phyloP scores from a whole-genome alignment of 768 basidiomycete genomes.

The Russula virescens region DNA sequence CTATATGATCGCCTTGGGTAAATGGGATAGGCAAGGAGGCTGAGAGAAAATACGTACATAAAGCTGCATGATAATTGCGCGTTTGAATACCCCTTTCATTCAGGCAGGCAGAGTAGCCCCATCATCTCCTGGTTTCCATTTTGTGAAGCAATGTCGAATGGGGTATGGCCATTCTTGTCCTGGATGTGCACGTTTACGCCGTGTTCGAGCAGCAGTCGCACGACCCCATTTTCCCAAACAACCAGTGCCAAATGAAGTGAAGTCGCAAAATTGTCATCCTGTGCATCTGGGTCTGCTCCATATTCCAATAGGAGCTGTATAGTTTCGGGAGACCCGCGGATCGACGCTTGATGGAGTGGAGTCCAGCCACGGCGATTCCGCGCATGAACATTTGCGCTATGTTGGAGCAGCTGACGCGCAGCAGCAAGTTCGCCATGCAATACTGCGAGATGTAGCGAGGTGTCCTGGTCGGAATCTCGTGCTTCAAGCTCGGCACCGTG shows the following conservation, averaged over 20 bases:
- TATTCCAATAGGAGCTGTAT: not conserved
- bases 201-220: not conserved
- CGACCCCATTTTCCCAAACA: not conserved
- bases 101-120: not conserved
- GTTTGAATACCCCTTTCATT: not conserved
- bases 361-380: not conserved
- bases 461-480: too few species aligned
- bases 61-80: not conserved
- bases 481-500: too few species aligned
- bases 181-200: not conserved
- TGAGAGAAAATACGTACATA: not conserved
- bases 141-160: not conserved
- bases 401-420: not conserved
- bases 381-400: not conserved
- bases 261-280: not conserved
- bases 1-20: too few species aligned
- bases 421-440: not conserved
- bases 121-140: not conserved
- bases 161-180: not conserved
- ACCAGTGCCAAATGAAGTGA: not conserved
- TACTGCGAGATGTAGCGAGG: not conserved
- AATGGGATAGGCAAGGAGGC: too few species aligned
- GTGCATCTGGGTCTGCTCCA: not conserved
- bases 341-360: not conserved
- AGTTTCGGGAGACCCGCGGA: not conserved